These are phyloP conservation scores for Hypoxylon sp. DNA, from an alignment of 2,329 filamentous ascomycete species.

Conservation along the genomic window DNA sequence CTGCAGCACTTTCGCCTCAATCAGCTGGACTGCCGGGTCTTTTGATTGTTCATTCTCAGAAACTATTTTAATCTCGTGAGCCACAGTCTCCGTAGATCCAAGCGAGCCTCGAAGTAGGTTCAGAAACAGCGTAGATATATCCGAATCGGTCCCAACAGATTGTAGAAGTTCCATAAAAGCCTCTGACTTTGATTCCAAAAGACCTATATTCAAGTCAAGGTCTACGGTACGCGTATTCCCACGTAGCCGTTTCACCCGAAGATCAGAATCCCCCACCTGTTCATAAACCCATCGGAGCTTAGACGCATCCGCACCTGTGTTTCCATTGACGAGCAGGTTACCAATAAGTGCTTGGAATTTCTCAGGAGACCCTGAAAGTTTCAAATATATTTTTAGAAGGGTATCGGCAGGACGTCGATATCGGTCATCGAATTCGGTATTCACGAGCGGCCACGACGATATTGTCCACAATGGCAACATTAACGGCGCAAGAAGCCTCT, in stretches of 20 bases:
- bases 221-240: slow-evolving; percentile 23
- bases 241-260: slow-evolving; percentile 65
- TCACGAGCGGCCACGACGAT: slow-evolving; percentile 63
- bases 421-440: slow-evolving; percentile 54
- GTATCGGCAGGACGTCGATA: slow-evolving; percentile 64
- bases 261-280: slow-evolving; percentile 59
- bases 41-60: slow-evolving; percentile 52
- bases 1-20: slow-evolving; percentile 74
- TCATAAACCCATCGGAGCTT: slow-evolving; percentile 68
- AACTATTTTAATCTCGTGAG: slow-evolving; percentile 51
- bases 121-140: slow-evolving; percentile 73
- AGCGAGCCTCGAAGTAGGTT: slow-evolving; percentile 72
- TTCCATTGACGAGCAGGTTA: slow-evolving; percentile 71
- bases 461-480: slow-evolving; percentile 75
- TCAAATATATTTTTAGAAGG: slow-evolving; percentile 71
- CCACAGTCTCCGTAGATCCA: slow-evolving; percentile 44
- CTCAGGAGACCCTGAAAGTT: slow-evolving; percentile 67
- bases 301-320: slow-evolving; percentile 48
- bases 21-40: slow-evolving; percentile 65
- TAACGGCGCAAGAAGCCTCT: slow-evolving; percentile 71
- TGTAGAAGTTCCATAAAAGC: slow-evolving; percentile 66
- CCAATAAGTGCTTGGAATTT: slow-evolving; percentile 65
- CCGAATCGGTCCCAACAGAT: slow-evolving; percentile 66
- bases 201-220: slow-evolving; percentile 57
- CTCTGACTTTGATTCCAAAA: slow-evolving; percentile 64